These are phyloP conservation scores for Parachlorella kessleri DNA, from an alignment of 139 green algal genomes.

Conservation along the genomic window DNA sequence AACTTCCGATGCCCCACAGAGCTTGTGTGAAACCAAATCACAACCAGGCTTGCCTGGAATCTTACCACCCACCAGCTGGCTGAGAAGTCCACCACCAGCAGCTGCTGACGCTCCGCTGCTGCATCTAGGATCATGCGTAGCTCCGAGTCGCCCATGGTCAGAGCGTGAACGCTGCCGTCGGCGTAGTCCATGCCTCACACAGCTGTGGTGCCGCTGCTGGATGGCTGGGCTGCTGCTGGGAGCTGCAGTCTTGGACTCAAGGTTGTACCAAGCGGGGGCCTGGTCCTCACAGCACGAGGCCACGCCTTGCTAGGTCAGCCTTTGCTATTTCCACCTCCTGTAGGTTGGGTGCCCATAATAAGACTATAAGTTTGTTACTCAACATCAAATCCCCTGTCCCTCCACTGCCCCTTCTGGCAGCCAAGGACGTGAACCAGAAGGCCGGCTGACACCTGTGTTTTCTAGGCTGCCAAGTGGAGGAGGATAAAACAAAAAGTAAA, in stretches of 20 bases:
- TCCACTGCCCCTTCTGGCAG: too few species aligned
- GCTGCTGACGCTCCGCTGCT: conserved; percentile 1
- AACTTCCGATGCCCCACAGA: too few species aligned
- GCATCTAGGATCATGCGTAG: conserved; percentile 19
- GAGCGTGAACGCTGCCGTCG: conserved; percentile 24
- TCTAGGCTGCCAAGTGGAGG: neutral
- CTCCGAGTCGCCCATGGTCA: conserved; percentile 17
- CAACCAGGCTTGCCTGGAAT: too few species aligned
- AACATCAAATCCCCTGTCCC: too few species aligned
- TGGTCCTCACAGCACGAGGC: too few species aligned
- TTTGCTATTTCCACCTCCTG: conserved; percentile 22
- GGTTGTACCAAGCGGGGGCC: neutral
- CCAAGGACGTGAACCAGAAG: neutral
- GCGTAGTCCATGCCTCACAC: conserved; percentile 16
- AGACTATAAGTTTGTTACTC: too few species aligned
- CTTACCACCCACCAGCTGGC: too few species aligned
- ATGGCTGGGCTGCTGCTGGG: neutral
- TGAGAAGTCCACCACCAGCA: conserved; percentile 46
- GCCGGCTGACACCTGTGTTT: neutral
- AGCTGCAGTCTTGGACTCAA: neutral
- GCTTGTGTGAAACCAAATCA: too few species aligned
- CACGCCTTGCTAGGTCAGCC: conserved; percentile 9
- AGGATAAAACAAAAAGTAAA: neutral
- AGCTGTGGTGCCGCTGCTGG: too few species aligned
- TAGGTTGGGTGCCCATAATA: too few species aligned